phyloP scores from a whole-genome alignment of 1,139 yeast species.

The Suhomyces wounanorum region DNA sequence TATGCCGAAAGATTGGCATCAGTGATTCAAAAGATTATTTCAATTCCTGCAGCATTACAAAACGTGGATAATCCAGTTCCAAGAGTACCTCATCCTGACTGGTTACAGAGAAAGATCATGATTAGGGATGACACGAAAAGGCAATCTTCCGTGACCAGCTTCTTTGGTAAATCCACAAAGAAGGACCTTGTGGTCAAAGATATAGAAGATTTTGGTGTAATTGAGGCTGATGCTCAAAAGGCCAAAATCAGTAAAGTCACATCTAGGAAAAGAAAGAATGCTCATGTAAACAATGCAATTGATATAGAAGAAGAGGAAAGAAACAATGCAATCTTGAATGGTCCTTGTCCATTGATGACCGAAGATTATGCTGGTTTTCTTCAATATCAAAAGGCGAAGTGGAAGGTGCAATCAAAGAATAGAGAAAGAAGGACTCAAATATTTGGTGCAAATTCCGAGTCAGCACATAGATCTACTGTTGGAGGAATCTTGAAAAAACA shows the following conservation, averaged over 20 bases:
- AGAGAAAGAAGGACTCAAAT: constrained; percentile 71
- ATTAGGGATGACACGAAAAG: constrained; percentile 65
- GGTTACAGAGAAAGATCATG: constrained; percentile 73
- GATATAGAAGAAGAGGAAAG: constrained; percentile 48
- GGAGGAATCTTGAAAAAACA: constrained; percentile 73
- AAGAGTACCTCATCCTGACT: constrained; percentile 89
- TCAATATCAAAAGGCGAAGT: constrained; percentile 76
- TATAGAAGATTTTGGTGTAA: constrained; percentile 73
- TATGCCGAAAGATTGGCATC: constrained; percentile 90
- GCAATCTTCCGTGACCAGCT: constrained; percentile 64
- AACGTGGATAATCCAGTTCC: constrained; percentile 92
- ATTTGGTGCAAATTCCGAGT: constrained; percentile 66
- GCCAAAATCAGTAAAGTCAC: constrained; percentile 55
- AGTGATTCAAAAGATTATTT: constrained; percentile 89
- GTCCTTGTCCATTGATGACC: constrained; percentile 68
- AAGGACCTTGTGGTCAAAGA: constrained; percentile 51
- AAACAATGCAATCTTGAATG: constrained; percentile 48
- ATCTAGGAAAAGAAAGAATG: constrained; percentile 39
- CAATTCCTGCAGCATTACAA: constrained; percentile 97
- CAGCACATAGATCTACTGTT: constrained; percentile 53
- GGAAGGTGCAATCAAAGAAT: constrained; percentile 75
- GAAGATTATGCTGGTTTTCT: constrained; percentile 80
- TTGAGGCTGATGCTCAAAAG: constrained; percentile 24
- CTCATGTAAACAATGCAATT: constrained; percentile 23
- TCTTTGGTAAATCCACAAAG: constrained; percentile 50